Conservation (phyloP, 768 basidiomycete species). For the Rhodosporidiobolus odoratus region DNA sequence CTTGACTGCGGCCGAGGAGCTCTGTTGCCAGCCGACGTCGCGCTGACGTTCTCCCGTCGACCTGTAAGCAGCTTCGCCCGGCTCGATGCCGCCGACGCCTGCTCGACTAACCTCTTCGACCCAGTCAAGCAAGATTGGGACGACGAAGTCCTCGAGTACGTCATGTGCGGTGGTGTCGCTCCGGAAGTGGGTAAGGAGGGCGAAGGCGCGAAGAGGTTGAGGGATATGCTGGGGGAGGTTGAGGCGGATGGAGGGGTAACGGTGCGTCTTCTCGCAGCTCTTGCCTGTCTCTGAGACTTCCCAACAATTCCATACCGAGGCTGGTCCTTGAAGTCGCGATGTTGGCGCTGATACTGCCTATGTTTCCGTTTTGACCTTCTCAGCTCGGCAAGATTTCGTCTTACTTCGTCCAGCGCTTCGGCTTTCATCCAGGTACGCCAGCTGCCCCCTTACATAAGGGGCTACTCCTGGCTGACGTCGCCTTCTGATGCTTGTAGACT, state of each 20-base stretch:
- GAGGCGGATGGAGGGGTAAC: not conserved
- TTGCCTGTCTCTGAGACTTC: not conserved
- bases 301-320: not conserved
- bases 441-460: no score
- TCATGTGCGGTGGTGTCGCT: not conserved
- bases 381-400: slow-evolving; percentile 30
- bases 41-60: rapidly evolving
- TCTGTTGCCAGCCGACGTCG: not conserved
- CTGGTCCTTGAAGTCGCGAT: no score
- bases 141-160: slow-evolving; percentile 10
- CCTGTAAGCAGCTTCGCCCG: slow-evolving; percentile 10
- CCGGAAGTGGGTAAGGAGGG: not conserved
- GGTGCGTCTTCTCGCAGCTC: not conserved
- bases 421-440: slow-evolving; percentile 12
- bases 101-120: slow-evolving; percentile 17
- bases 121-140: slow-evolving; percentile 8
- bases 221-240: slow-evolving; percentile 4
- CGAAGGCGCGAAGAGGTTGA: not conserved
- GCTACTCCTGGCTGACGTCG: not conserved
- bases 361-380: not conserved
- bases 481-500: not conserved
- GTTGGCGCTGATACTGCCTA: not conserved
- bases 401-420: slow-evolving; percentile 27
- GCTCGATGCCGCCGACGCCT: slow-evolving; percentile 19
- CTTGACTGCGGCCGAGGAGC: no score